Percentiles rank a stretch among this genome's conserved stretches.
Conservation (phyloP, 306 rosid species). For the Ceratonia siliqua region DNA sequence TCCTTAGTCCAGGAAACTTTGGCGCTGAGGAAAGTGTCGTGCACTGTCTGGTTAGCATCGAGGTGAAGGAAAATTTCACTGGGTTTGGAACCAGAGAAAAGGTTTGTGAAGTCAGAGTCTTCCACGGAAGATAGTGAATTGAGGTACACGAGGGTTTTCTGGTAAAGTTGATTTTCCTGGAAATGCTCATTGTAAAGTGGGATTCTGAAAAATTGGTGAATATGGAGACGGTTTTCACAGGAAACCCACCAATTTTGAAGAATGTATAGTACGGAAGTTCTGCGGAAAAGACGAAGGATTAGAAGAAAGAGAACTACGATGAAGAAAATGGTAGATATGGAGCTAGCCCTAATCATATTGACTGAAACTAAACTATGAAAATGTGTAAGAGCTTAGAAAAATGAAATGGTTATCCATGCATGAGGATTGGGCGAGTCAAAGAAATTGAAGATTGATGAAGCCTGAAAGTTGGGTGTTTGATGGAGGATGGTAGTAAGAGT, state of each 20-base stretch:
- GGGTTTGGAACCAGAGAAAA: constrained; percentile 72
- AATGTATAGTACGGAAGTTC: constrained; percentile 62
- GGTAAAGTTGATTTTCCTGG: constrained; percentile 76
- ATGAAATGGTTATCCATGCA: background rate
- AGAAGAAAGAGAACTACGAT: constrained; percentile 32
- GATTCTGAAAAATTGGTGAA: constrained; percentile 70
- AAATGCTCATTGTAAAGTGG: constrained; percentile 59
- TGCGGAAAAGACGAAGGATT: constrained; percentile 49
- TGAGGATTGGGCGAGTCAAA: background rate
- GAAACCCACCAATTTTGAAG: constrained; percentile 57
- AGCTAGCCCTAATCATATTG: constrained; percentile 26
- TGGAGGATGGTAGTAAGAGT: background rate
- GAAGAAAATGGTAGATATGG: constrained; percentile 42
- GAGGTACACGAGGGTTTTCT: constrained; percentile 60
- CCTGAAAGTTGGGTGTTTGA: background rate
- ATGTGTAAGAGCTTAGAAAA: background rate
- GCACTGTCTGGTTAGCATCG: constrained; percentile 56
- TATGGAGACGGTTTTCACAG: constrained; percentile 53
- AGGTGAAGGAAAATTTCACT: constrained; percentile 67
- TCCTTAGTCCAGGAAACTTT: constrained; percentile 61
- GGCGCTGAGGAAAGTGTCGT: constrained; percentile 73
- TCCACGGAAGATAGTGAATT: constrained; percentile 77
- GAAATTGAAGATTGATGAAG: background rate
- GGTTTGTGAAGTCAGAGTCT: constrained; percentile 78
- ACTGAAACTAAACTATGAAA: background rate